Evolutionary conservation across 306 rosid genomes (phyloP), one percentile per base, ranked within the genome.

Genomic region (Hylodesmum podocarpum): DNA sequence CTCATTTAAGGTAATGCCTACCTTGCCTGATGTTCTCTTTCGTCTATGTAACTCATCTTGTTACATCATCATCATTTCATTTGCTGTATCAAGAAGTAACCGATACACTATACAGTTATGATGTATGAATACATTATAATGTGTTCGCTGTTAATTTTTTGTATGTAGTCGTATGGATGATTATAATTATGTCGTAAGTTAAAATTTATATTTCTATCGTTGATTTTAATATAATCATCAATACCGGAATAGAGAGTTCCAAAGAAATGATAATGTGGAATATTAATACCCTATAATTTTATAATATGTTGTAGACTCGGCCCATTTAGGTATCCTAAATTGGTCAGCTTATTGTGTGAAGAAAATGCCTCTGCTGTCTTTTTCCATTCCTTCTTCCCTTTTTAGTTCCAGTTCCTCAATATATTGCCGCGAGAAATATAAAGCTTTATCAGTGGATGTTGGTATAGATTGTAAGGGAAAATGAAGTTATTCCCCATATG

Each of bases 1-100:
- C 85, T 95, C 99, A 44, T 95, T 95, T 66, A 95, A 95, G 97
- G 99, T 95, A 88, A 75, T 83, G 44, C 55, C 29, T 66, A 54
- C 31, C 46, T 21, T 19, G 51, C 37, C 44, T 28, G 28, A 49
- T 64, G 21, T 34, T 66, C 70, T 80, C 46, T 63, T 77, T 54
- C 1, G n/a, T 66, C 21, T 51, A 33, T 70, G 66, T 64, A 76
- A 27, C 6, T 66, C 18, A 4, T 8, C 31, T 28, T 39, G 31
- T 15, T 37, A 29, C 18, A 59, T 75, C 40, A 46, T 59, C 47
- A 65, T 43, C 54, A 34, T 61, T 47, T 53, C 53, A 29, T 47
- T 72, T 70, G 14, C 37, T 12, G 19, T 72, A 36, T 41, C 27
- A 40, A 22, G 50, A 6, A 54, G 24, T 29, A 51, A 18, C 53